These are phyloP conservation scores for Bipolaris cookei DNA, from an alignment of 2,329 filamentous ascomycete genomes.

Conservation along the genomic window DNA sequence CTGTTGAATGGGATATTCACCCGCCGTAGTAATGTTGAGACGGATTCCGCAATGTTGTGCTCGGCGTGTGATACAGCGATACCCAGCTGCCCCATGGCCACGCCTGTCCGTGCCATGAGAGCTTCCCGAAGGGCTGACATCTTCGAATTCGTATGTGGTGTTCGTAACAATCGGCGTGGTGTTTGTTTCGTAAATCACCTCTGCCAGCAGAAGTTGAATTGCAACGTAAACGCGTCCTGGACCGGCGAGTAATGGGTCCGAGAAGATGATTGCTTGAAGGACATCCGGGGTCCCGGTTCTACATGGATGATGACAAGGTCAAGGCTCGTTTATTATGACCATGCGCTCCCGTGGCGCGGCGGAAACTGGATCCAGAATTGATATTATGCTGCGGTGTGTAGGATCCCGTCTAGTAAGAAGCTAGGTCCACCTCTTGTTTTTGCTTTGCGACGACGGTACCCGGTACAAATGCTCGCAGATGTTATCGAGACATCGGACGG, in stretches of 20 bases:
- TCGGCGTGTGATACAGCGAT: constrained; percentile 37
- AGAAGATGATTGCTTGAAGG: constrained; percentile 31
- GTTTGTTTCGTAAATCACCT: constrained; percentile 35
- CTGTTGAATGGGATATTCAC: constrained; percentile 63
- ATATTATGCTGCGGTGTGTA: constrained; percentile 27
- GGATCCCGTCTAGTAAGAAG: constrained; percentile 32
- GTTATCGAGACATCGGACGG: constrained; percentile 8
- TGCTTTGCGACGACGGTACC: constrained; percentile 15
- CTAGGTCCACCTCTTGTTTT: constrained; percentile 31
- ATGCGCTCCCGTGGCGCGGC: constrained; percentile 42
- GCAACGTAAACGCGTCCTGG: constrained; percentile 27
- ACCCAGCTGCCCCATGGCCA: constrained; percentile 40
- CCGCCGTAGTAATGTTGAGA: constrained; percentile 49
- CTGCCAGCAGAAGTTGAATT: constrained; percentile 46
- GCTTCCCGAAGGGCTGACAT: constrained; percentile 46
- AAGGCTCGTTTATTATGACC: constrained; percentile 31
- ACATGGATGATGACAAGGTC: constrained; percentile 42
- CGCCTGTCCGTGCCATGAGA: constrained; percentile 36
- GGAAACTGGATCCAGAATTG: constrained; percentile 30
- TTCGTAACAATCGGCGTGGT: constrained; percentile 17
- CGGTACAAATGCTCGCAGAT: constrained; percentile 17
- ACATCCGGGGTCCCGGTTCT: constrained; percentile 32
- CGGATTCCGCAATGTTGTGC: constrained; percentile 33
- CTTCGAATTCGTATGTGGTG: constrained; percentile 21
- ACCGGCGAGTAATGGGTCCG: constrained; percentile 18